Evolutionary conservation across 2,329 filamentous ascomycete genomes (phyloP), one percentile per base, ranked within the genome.

Genomic region (Alternaria postmessia): DNA sequence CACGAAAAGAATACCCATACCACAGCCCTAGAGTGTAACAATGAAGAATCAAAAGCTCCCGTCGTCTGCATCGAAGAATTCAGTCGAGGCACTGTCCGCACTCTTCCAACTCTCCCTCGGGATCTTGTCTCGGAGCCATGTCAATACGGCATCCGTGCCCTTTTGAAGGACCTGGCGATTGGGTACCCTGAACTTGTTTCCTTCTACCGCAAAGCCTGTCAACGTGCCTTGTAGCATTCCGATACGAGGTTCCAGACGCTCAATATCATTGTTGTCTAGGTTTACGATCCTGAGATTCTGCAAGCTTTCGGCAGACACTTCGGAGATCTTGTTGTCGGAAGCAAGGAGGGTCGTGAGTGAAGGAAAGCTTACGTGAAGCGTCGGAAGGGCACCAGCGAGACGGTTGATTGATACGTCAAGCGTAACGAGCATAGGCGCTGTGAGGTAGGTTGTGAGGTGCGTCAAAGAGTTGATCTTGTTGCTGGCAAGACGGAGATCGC

Each of bases 141-240:
- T 84, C 66, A 97, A 81, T 0, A 93, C 89, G 3, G 92, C 90
- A 69, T 96, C 93, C 0, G 94, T 97, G 0, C 94, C 94, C 63
- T 93, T 91, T 61, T 94, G 91, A 48, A 98, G 81, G 7, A 97
- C 86, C 64, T 91, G 91, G 81, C 91, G 94, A 57, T 91, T 88
- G 0, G 94, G 94, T 32, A 97, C 93, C 32, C 92, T 86, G 80
- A 98, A 98, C 32, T 89, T 85, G 75, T 98, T 98, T 0, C 93
- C 93, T 28, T 87, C 87, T 4, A 97, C 90, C 48, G 96, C 90
- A 9, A 97, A 81, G 54, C 83, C 86, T 78, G 83, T 91, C 81
- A 80, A 87, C 64, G 69, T 83, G 2, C 89, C 89, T 24, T 89
- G 89, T 0, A 96, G 82, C 12, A 96, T 81, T 0, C 94, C 94